Conservation (phyloP, 495 filamentous ascomycete species). For the Pseudomonodictys pantanalensis region DNA sequence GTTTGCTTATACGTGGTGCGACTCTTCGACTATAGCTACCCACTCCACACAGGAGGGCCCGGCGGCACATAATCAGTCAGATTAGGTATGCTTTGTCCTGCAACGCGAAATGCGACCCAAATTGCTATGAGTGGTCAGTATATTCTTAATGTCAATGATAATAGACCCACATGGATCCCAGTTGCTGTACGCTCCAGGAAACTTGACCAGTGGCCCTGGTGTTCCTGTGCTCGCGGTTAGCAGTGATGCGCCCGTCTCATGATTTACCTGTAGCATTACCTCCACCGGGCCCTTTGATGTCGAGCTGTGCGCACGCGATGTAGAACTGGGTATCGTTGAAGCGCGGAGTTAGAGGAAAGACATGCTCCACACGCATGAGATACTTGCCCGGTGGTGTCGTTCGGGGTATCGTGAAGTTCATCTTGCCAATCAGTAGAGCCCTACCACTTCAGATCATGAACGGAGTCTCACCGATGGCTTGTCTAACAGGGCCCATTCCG, state of each 20-base stretch:
- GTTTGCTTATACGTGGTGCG: no score
- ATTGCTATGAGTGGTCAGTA: no score
- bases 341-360: background rate
- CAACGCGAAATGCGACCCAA: no score
- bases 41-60: no score
- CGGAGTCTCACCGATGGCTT: background rate
- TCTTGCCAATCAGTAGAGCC: background rate
- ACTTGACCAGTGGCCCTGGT: conserved; percentile 44
- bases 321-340: conserved; percentile 10
- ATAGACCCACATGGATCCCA: no score
- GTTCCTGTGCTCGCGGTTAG: no score
- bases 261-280: no score
- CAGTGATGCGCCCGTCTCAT: no score
- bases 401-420: conserved; percentile 8
- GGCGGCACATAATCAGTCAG: no score
- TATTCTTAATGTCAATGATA: no score
- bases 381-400: conserved; percentile 9
- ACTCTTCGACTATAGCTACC: no score
- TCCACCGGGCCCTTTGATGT: conserved; percentile 1
- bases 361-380: conserved; percentile 5
- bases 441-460: background rate
- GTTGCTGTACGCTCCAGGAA: conserved; percentile 11
- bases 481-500: background rate
- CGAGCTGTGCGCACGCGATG: background rate
- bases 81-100: no score